Base-by-base conservation (phyloP, 768 basidiomycete species). In the Atractiella rhizophila region DNA sequence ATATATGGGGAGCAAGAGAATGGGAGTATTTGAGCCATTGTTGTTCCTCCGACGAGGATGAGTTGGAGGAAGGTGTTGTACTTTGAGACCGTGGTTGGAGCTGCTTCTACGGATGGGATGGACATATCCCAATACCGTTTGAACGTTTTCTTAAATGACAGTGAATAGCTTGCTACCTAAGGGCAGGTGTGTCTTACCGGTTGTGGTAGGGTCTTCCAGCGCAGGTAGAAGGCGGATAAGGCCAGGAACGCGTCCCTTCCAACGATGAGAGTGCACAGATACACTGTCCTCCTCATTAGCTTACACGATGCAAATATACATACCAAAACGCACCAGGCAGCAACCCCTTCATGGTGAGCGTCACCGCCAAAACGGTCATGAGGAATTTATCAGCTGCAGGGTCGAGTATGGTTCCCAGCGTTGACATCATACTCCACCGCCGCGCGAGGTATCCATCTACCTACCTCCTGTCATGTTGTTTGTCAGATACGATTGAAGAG, bases 371-470 rank as follows among this genome's bases (percentile, higher is more conserved):
- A 1, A 86, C 94, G 2, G 91, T 88, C 76, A 98, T 77, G 31
- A 98, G 62, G 10, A 71, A 66, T 59, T 98, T 98, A 67, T 98
- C 91, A 2, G 91, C 91, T 0, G 88, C 82, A 11, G 91, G 91
- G 57, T 98, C 91, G 11, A 98, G 67, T 43, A 96, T 83, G 8
- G 80, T 79, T 16, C 91, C 91, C 16, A 96, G 65, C n/a, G 96
- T 83, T 11, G 80, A 72, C 21, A 68, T 68, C 76, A 80, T 81
- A 21, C 76, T 73, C 63, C 67, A 94, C 42, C 68, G 67, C 49
- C 91, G 66, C 1, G 91, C 91, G 44, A 98, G 60, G 55, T 64
- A 94, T 0, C 91, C 91, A 52, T 98, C 91, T 42, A 74, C 68
- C 88, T 96, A 58, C 34, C 29, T 28, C 31, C 5, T 16, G 21